These are phyloP conservation scores for Bothriochloa decipiens DNA, from an alignment of 176 grass and related monocot species.

Conservation along the genomic window DNA sequence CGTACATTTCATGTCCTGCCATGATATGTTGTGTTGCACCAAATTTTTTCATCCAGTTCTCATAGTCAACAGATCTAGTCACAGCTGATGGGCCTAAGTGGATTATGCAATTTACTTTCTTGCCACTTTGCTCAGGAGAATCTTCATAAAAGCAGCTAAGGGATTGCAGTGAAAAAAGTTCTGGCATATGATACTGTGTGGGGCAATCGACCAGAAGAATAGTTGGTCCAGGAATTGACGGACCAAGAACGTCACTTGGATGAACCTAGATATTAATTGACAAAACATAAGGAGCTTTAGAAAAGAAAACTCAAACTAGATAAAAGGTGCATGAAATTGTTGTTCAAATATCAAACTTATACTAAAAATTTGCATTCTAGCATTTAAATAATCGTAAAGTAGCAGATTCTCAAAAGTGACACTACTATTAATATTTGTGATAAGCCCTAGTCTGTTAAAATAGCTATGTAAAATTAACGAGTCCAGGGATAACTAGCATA, in stretches of 20 bases:
- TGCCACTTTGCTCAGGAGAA: conserved; percentile 46
- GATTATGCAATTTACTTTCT: conserved; percentile 96
- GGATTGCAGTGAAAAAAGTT: conserved; percentile 66
- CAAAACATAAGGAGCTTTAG: conserved; percentile 38
- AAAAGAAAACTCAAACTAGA: conserved; percentile 15
- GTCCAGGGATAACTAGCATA: not conserved
- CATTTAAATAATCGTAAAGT: not conserved
- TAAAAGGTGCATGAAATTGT: not conserved
- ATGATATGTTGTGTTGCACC: conserved; percentile 81
- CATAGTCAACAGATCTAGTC: conserved; percentile 68
- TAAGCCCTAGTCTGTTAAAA: conserved; percentile 9
- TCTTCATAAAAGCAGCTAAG: conserved; percentile 67
- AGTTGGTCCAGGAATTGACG: conserved; percentile 70
- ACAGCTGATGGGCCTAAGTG: conserved; percentile 88
- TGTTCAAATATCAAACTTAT: conserved; percentile 1
- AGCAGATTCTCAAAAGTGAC: not conserved
- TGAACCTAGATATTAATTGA: conserved; percentile 67
- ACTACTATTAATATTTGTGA: not conserved
- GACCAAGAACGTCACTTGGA: conserved; percentile 86
- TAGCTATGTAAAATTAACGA: not conserved
- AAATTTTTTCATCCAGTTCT: conserved; percentile 89
- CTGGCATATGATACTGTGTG: conserved; percentile 63
- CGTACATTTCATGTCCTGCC: conserved; percentile 97
- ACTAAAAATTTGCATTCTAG: not conserved
- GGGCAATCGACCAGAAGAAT: conserved; percentile 90